Percentiles rank a stretch among this genome's conserved stretches.
Evolutionary conservation across 140 eudicot species (phyloP).

Genomic region (Oenanthe javanica): DNA sequence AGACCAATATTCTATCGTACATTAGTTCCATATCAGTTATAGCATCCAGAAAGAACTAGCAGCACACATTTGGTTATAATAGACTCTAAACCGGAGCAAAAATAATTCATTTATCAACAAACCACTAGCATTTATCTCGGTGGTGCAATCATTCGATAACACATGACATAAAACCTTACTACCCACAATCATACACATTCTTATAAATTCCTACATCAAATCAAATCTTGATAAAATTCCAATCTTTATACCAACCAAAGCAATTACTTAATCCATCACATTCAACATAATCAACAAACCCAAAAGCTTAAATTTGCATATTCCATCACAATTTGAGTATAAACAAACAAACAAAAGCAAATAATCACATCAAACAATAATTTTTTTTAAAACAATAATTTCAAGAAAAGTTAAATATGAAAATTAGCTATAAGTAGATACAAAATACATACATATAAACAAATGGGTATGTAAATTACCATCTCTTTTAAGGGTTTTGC

Average conservation of each 20-base stretch:
- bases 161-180: not conserved
- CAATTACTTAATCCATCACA: not conserved
- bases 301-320: not conserved
- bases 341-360: not conserved
- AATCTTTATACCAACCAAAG: not conserved
- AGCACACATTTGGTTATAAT: not conserved
- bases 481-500: slow-evolving; percentile 81
- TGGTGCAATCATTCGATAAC: no score
- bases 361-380: not conserved
- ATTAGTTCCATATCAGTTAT: no score
- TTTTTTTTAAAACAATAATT: no score
- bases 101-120: not conserved
- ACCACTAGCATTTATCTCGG: not conserved
- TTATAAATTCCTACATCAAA: no score
- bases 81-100: not conserved
- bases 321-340: not conserved
- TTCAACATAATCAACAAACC: not conserved
- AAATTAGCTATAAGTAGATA: no score
- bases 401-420: no score
- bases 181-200: not conserved
- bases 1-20: no score
- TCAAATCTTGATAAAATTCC: not conserved
- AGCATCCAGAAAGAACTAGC: not conserved
- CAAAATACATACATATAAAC: not conserved
- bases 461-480: slow-evolving; percentile 25